phyloP scores from a whole-genome alignment of 768 basidiomycete genomes.

The Mycena epipterygia region DNA sequence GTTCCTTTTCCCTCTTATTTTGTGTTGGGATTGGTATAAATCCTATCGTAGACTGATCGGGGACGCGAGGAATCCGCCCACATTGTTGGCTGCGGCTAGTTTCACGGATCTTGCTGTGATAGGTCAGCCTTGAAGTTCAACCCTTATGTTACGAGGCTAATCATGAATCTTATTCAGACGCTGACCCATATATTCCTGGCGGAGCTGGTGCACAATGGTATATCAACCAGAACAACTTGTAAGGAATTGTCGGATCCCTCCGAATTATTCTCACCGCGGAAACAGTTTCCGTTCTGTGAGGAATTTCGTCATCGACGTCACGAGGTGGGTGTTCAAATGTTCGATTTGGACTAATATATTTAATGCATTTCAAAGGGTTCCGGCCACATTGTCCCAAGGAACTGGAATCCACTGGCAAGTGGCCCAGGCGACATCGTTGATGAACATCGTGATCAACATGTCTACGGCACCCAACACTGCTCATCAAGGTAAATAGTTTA shows the following conservation, averaged over 20 bases:
- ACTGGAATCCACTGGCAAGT: slow-evolving; percentile 91
- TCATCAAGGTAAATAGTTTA: slow-evolving; percentile 69
- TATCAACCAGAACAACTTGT: slow-evolving; percentile 79
- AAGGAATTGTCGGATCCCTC: slow-evolving; percentile 53
- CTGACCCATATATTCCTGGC: slow-evolving; percentile 82
- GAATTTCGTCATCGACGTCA: slow-evolving; percentile 81
- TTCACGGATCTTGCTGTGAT: slow-evolving; percentile 84
- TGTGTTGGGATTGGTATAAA: no score
- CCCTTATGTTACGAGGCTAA: slow-evolving; percentile 53
- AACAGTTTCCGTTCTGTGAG: slow-evolving; percentile 76
- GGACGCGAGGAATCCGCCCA: slow-evolving; percentile 78
- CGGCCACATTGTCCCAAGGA: slow-evolving; percentile 58
- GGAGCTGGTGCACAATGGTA: slow-evolving; percentile 73
- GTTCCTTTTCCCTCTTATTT: not conserved
- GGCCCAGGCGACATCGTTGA: slow-evolving; percentile 80
- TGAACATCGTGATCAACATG: slow-evolving; percentile 84
- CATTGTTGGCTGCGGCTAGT: slow-evolving; percentile 69
- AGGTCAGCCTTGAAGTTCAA: slow-evolving; percentile 55
- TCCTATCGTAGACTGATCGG: slow-evolving; percentile 65
- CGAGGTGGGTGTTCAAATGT: slow-evolving; percentile 50
- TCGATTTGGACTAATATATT: not conserved
- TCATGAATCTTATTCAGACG: slow-evolving; percentile 58
- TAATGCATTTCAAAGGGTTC: slow-evolving; percentile 49
- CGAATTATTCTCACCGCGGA: not conserved
- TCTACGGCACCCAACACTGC: slow-evolving; percentile 71